These are phyloP conservation scores for Coemansia sp. DNA, from an alignment of 192 early-diverging fungal genomes.

Conservation along the genomic window DNA sequence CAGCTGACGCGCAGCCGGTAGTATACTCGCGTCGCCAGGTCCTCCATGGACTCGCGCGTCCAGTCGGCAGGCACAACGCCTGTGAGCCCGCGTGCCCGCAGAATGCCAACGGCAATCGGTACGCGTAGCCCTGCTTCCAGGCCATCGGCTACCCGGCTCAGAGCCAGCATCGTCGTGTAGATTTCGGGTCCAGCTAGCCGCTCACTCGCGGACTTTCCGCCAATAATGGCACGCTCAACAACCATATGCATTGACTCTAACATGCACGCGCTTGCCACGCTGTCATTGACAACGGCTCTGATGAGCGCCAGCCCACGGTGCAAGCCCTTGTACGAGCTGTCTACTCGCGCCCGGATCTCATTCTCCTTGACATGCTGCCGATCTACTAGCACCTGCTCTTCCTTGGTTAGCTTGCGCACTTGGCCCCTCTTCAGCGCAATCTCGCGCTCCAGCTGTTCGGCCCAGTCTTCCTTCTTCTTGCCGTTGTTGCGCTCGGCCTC, in stretches of 20 bases:
- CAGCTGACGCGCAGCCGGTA: conserved; percentile 67
- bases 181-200: conserved; percentile 58
- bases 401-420: conserved; percentile 45
- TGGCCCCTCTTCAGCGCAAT: conserved; percentile 26
- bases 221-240: conserved; percentile 53
- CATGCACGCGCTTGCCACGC: conserved; percentile 61
- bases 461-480: conserved; percentile 45
- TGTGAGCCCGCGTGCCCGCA: conserved; percentile 37
- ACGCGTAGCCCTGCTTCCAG: conserved; percentile 24
- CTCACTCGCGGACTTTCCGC: conserved; percentile 27
- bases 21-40: conserved; percentile 60
- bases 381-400: conserved; percentile 73
- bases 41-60: conserved; percentile 37
- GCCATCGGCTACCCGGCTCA: conserved; percentile 55
- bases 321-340: conserved; percentile 54
- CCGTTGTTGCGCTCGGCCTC: not conserved
- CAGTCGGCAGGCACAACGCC: conserved; percentile 29
- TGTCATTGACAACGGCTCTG: conserved; percentile 62
- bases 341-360: conserved; percentile 67
- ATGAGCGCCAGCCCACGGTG: conserved; percentile 66
- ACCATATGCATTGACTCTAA: conserved; percentile 59
- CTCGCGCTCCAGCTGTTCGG: conserved; percentile 38
- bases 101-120: conserved; percentile 38
- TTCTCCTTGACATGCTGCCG: conserved; percentile 72
- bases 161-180: conserved; percentile 59